Evolutionary conservation across 139 green algal genomes (phyloP).

Genomic region (Chlorella sorokiniana): DNA sequence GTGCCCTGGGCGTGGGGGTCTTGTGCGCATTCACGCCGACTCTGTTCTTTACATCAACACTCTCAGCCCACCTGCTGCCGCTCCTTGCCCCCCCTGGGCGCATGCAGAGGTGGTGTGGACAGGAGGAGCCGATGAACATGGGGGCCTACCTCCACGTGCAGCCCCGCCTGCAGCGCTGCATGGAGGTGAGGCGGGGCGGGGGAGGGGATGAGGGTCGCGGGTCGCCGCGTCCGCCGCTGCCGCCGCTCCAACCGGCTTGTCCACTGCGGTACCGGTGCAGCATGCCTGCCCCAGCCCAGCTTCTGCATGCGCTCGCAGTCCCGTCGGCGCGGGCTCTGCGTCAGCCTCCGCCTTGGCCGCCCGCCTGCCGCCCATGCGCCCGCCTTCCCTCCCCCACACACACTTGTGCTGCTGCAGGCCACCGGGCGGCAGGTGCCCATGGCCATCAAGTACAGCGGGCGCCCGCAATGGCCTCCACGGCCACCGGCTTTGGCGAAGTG

Average conservation of each 20-base stretch:
- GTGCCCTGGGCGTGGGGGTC: too few relatives aligned
- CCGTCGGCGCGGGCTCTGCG: too few relatives aligned
- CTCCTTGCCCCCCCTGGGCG: neutral
- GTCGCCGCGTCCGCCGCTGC: too few relatives aligned
- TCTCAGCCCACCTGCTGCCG: neutral
- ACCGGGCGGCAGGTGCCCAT: conserved; percentile 23
- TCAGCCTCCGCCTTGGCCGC: neutral
- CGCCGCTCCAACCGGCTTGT: neutral
- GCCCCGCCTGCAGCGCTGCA: conserved; percentile 81
- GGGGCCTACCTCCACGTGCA: conserved; percentile 89
- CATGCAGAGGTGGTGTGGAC: conserved; percentile 82
- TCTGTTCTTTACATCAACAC: neutral
- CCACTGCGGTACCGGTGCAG: too few relatives aligned
- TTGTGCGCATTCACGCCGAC: neutral
- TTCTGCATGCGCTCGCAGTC: too few relatives aligned
- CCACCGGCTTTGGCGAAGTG: conserved; percentile 86
- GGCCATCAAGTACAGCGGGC: conserved; percentile 75
- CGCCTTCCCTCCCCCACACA: neutral
- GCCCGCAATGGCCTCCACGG: conserved; percentile 74
- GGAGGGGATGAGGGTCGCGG: too few relatives aligned
- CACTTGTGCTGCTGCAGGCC: neutral
- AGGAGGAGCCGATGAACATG: conserved; percentile 99
- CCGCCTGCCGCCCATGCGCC: neutral
- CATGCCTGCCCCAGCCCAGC: too few relatives aligned
- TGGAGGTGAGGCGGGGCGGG: too few relatives aligned